A percentile compares a stretch with the other conserved stretches of the same genome.
Conservation (phyloP, 768 basidiomycete genomes). For the Tephrocybe sp. region DNA sequence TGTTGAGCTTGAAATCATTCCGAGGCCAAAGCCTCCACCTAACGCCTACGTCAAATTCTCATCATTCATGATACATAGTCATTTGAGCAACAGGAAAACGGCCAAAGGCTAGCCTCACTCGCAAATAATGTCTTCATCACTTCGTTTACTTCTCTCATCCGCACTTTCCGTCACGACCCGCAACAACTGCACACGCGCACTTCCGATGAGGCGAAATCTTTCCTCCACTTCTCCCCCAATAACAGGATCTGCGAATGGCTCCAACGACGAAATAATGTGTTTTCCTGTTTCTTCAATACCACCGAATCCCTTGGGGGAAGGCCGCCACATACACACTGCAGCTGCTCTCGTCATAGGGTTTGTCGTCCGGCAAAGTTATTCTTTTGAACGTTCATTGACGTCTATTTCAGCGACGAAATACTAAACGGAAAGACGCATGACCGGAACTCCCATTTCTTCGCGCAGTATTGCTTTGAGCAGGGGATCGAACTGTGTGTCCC, state of each 20-base stretch:
- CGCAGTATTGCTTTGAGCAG: conserved; percentile 85
- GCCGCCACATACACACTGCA: conserved; percentile 69
- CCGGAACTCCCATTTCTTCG: conserved; percentile 83
- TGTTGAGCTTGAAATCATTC: background rate
- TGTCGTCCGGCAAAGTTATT: conserved; percentile 16
- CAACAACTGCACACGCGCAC: conserved; percentile 10
- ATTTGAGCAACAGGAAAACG: conserved; percentile 1
- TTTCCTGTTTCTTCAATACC: conserved; percentile 61
- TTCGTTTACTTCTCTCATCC: conserved; percentile 10
- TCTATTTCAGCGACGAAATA: conserved; percentile 72
- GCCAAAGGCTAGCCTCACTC: background rate
- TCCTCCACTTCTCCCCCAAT: conserved; percentile 2
- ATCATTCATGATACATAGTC: too few species aligned
- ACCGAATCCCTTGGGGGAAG: conserved; percentile 67
- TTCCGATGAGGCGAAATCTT: conserved; percentile 5
- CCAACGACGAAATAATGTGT: conserved; percentile 5
- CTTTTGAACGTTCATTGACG: too few species aligned
- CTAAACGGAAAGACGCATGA: conserved; percentile 90
- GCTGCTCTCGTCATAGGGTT: conserved; percentile 79
- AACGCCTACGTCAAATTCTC: conserved; percentile 1
- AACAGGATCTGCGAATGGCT: background rate
- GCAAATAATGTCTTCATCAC: conserved; percentile 11
- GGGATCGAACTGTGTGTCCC: conserved; percentile 71
- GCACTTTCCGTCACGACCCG: conserved; percentile 4
- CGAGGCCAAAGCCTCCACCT: background rate